These are phyloP conservation scores for Termitomyces sp. DNA, from an alignment of 768 basidiomycete species.

Conservation along the genomic window DNA sequence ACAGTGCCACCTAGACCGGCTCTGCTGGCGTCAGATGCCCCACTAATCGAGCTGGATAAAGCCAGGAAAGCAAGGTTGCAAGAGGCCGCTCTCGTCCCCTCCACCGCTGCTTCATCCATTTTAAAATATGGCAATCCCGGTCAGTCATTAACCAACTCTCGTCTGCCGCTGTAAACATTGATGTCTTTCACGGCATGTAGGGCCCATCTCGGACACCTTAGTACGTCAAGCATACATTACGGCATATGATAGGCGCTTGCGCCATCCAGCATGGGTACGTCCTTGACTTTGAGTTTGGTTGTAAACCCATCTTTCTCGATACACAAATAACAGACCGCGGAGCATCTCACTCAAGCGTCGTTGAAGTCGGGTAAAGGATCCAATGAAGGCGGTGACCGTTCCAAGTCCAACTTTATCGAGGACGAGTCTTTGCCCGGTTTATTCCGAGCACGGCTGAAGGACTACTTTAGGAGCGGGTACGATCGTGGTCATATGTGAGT, in stretches of 20 bases:
- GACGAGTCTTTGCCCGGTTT: constrained; percentile 70
- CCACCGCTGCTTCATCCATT: constrained; percentile 28
- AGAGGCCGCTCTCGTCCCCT: constrained; percentile 26
- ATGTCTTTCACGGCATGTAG: constrained; percentile 33
- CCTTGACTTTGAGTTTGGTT: background rate
- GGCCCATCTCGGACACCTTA: constrained; percentile 79
- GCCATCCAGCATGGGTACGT: constrained; percentile 92
- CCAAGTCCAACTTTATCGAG: constrained; percentile 77
- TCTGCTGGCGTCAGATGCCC: constrained; percentile 12
- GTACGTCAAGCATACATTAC: constrained; percentile 82
- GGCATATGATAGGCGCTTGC: constrained; percentile 84
- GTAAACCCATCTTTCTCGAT: background rate
- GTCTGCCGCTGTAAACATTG: background rate
- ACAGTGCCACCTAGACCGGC: constrained; percentile 10
- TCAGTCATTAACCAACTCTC: constrained; percentile 25
- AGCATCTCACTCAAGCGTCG: constrained; percentile 83
- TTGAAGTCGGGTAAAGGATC: constrained; percentile 40
- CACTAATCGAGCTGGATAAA: constrained; percentile 43
- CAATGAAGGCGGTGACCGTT: constrained; percentile 55
- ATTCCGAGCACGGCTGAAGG: constrained; percentile 82
- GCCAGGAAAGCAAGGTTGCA: constrained; percentile 41
- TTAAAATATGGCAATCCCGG: constrained; percentile 85
- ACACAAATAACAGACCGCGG: constrained; percentile 66
- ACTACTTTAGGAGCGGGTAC: constrained; percentile 92
- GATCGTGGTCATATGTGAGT: constrained; percentile 95